Base-by-base conservation (phyloP, 352 stramenopile species). In the Lagenidium sp. region DNA sequence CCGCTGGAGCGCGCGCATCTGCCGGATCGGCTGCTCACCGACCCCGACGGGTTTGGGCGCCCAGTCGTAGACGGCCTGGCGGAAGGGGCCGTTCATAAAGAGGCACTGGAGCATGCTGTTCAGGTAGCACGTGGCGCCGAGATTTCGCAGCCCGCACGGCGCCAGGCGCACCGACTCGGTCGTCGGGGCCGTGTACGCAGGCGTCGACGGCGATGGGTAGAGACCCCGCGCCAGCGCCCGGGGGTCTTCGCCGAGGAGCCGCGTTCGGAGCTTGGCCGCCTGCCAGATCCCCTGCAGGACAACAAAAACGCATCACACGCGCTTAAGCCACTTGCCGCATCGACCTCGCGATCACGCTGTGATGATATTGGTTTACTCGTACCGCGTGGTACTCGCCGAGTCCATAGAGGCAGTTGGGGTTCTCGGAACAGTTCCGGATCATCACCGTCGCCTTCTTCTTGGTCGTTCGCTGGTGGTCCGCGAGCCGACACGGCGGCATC, bases 41-140 rank as follows among this genome's bases (percentile, higher is more conserved):
- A 63, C 55, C 15, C 53, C 47, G 34, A 65, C 59, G 21, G 66
- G 31, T 42, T 86, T 83, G 6, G 81, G 79, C 44, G 77, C 59
- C 81, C 81, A 93, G 34, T 84, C 61, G 47, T 86, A 92, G 35
- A 94, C 74, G 0, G 76, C 76, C 4, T 70, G 55, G 18, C 83
- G 75, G 55, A 95, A 87, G 23, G 61, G 49, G 11, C 69, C 31
- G 26, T 82, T 87, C 24, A 78, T 71, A 53, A 88, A 94, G 22
- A 94, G 44, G 31, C 68, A 81, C 58, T 94, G 82, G 21, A 94
- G 62, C 76, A 94, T 87, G 41, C 79, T 92, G 59, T 90, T 91
- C 24, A 94, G 44, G 51, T 94, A 94, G 49, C 82, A 94, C 20
- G 82, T 94, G n/a, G 82, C 82, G 1, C 82, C 82, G 1, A 94